phyloP scores from a whole-genome alignment of 495 filamentous ascomycete species.

The Talaromyces proteolyticus region DNA sequence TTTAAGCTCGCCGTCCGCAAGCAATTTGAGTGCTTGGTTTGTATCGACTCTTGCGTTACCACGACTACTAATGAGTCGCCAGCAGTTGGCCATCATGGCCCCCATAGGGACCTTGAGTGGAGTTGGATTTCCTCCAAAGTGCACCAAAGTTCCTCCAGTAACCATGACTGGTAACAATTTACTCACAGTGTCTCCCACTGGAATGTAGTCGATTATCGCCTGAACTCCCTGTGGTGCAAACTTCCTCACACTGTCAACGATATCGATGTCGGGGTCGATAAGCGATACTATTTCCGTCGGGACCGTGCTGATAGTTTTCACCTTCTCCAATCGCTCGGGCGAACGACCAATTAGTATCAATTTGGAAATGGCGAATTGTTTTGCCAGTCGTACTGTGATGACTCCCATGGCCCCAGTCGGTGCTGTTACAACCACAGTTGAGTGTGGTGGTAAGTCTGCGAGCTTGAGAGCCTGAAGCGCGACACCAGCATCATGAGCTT shows the following conservation, averaged over 20 bases:
- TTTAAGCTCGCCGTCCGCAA: background rate
- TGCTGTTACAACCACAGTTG: background rate
- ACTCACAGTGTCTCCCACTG: background rate
- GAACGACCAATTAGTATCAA: background rate
- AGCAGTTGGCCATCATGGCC: background rate
- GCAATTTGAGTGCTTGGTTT: background rate
- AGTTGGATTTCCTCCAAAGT: background rate
- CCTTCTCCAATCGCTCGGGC: background rate
- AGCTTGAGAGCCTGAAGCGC: background rate
- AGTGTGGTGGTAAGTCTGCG: background rate
- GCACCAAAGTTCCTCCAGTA: background rate
- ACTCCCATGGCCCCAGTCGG: background rate
- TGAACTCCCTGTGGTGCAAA: background rate
- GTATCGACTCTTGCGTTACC: background rate
- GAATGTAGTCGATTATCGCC: background rate
- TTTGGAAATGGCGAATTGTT: background rate
- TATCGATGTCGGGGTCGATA: background rate
- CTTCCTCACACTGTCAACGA: background rate
- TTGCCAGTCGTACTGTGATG: background rate
- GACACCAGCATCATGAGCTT: background rate
- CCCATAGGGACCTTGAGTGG: background rate
- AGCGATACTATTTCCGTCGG: background rate
- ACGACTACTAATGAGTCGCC: background rate
- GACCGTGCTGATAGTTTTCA: background rate
- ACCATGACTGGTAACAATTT: background rate